Percentiles rank a stretch among this genome's conserved stretches.
phyloP scores from a whole-genome alignment of 257 asterid species.

The Craterostigma plantagineum region DNA sequence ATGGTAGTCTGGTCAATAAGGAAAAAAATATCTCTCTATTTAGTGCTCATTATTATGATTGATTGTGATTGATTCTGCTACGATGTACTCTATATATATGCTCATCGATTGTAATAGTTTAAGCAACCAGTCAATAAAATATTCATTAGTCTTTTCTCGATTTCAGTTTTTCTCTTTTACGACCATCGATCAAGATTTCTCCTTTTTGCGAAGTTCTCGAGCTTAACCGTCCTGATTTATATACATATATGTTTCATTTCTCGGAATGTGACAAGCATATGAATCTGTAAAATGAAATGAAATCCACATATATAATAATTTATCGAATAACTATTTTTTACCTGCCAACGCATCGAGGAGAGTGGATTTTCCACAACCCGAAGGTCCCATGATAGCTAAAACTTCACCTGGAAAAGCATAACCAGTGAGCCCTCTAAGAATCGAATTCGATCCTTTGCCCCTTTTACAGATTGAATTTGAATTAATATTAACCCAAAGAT shows the following conservation, averaged over 20 bases:
- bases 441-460: constrained; percentile 15
- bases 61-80: too few relatives aligned
- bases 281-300: neutral
- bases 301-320: neutral
- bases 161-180: too few relatives aligned
- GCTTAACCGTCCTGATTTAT: constrained; percentile 31
- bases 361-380: constrained; percentile 54
- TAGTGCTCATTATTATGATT: too few relatives aligned
- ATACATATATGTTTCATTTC: neutral
- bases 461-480: constrained; percentile 1
- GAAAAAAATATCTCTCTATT: too few relatives aligned
- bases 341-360: constrained; percentile 42
- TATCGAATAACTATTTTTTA: constrained; percentile 5
- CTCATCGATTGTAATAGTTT: too few relatives aligned
- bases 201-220: constrained; percentile 33
- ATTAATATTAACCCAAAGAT: constrained; percentile 30
- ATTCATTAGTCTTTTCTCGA: too few relatives aligned
- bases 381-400: constrained; percentile 55
- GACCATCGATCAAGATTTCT: constrained; percentile 47
- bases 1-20: too few relatives aligned
- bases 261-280: neutral
- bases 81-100: too few relatives aligned
- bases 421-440: constrained; percentile 34
- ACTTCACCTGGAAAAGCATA: constrained; percentile 34
- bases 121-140: too few relatives aligned